A percentile compares a stretch with the other conserved stretches of the same genome.
Evolutionary conservation across 768 basidiomycete species (phyloP).

Genomic region (Lentinula sp.): DNA sequence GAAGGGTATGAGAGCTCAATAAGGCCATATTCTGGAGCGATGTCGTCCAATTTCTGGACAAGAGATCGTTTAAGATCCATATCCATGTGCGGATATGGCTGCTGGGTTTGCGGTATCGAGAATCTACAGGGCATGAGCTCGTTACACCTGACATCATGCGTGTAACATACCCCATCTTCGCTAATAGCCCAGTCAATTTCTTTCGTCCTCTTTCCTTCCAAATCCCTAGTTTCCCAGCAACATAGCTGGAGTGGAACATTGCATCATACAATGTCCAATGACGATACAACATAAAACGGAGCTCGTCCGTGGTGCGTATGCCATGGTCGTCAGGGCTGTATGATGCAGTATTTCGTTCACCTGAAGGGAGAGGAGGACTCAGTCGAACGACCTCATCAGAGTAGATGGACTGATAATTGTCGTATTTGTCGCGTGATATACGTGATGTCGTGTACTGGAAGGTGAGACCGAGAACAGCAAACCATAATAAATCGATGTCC

Average conservation of each 20-base stretch:
- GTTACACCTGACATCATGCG: neutral
- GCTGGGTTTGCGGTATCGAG: slow-evolving; percentile 90
- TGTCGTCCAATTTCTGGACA: slow-evolving; percentile 74
- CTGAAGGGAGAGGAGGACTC: slow-evolving; percentile 54
- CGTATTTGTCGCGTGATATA: slow-evolving; percentile 84
- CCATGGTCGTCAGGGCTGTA: slow-evolving; percentile 78
- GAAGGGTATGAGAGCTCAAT: slow-evolving; percentile 92
- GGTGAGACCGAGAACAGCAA: slow-evolving; percentile 90
- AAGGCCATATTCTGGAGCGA: slow-evolving; percentile 93
- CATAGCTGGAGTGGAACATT: slow-evolving; percentile 96
- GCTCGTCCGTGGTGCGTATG: slow-evolving; percentile 80
- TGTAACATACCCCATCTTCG: slow-evolving; percentile 87
- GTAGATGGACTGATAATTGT: slow-evolving; percentile 73
- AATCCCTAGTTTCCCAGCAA: slow-evolving; percentile 90
- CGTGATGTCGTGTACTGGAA: slow-evolving; percentile 86
- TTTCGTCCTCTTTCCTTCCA: slow-evolving; percentile 96
- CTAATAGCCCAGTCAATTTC: slow-evolving; percentile 82
- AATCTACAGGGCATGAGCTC: slow-evolving; percentile 49
- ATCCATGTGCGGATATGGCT: slow-evolving; percentile 94
- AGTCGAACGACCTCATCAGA: slow-evolving; percentile 91
- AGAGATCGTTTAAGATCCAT: slow-evolving; percentile 84
- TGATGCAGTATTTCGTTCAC: slow-evolving; percentile 39
- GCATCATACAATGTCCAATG: slow-evolving; percentile 99
- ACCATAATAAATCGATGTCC: slow-evolving; percentile 95
- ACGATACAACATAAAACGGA: slow-evolving; percentile 90